phyloP scores from a whole-genome alignment of 2,329 filamentous ascomycete genomes.

The Apiospora aurea region DNA sequence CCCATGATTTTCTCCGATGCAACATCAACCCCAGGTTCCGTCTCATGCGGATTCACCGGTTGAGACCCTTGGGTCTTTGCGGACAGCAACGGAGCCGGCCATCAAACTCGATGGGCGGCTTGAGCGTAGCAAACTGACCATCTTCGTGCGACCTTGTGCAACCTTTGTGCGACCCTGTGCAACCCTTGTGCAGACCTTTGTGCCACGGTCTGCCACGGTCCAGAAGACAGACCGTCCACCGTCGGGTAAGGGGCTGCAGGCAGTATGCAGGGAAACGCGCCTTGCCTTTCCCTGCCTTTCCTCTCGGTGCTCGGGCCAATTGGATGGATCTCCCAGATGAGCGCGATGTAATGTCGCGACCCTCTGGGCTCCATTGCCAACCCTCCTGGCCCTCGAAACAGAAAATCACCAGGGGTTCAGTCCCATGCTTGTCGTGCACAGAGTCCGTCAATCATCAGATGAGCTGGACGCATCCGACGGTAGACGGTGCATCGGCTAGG shows the following conservation, averaged over 20 bases:
- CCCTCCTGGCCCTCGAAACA: not conserved
- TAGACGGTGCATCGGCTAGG: not conserved
- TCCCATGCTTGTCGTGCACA: not conserved
- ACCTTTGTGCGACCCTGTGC: not conserved
- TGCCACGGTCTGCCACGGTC: too few relatives aligned
- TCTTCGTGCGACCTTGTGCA: not conserved
- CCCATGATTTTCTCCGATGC: conserved; percentile 14
- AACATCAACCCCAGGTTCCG: conserved; percentile 18
- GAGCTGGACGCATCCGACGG: not conserved
- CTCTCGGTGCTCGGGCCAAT: not conserved
- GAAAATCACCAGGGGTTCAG: conserved; percentile 12
- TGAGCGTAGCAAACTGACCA: not conserved
- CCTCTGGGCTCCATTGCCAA: not conserved
- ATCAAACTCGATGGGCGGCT: conserved; percentile 8
- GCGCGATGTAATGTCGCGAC: conserved; percentile 11
- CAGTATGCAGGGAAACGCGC: not conserved
- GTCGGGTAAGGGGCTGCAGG: too few relatives aligned
- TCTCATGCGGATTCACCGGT: conserved; percentile 14
- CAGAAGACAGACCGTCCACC: too few relatives aligned
- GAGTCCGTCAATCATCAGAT: not conserved
- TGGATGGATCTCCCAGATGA: conserved; percentile 16
- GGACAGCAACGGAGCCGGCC: conserved; percentile 4
- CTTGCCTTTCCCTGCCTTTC: not conserved
- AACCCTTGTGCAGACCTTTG: not conserved
- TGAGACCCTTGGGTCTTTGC: not conserved